Evolutionary conservation across 2,329 filamentous ascomycete species (phyloP).

Genomic region (Penicillium corylophilum): DNA sequence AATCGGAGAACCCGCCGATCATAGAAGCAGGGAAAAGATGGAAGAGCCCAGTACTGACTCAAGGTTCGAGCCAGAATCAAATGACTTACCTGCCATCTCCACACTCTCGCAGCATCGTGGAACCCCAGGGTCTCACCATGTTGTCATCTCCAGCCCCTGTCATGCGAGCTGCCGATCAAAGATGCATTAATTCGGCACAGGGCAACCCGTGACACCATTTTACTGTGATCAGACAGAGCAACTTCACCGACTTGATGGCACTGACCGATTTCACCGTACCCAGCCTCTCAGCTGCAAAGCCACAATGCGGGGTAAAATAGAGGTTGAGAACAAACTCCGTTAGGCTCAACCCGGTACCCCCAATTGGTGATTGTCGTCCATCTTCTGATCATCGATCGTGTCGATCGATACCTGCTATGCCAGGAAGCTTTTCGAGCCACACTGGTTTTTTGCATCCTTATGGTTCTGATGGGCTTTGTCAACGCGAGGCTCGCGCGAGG

Average conservation of each 20-base stretch:
- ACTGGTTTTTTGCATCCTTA: background rate
- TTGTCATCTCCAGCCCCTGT: conserved; percentile 1
- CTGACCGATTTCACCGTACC: no score
- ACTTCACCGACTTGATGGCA: conserved; percentile 13
- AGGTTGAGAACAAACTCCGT: background rate
- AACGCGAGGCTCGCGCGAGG: background rate
- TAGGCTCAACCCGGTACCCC: background rate
- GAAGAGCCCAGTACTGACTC: background rate
- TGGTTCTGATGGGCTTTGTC: background rate
- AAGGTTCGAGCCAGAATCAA: background rate
- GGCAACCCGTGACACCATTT: conserved; percentile 13
- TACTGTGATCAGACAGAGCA: background rate
- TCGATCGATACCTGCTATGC: conserved; percentile 3
- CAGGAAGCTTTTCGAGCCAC: background rate
- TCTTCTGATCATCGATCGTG: background rate
- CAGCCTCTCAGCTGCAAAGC: conserved; percentile 2
- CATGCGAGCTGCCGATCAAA: conserved; percentile 12
- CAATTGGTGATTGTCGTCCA: background rate
- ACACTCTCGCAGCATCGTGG: background rate
- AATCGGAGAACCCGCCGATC: no score
- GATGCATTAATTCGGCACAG: background rate
- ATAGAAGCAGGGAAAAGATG: no score
- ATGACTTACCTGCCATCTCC: background rate
- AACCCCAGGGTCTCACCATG: background rate
- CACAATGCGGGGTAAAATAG: conserved; percentile 3